Evolutionary conservation across 164 flowering plant genomes (phyloP), one percentile per base, ranked within the genome.

Genomic region (Platanus orientalis): DNA sequence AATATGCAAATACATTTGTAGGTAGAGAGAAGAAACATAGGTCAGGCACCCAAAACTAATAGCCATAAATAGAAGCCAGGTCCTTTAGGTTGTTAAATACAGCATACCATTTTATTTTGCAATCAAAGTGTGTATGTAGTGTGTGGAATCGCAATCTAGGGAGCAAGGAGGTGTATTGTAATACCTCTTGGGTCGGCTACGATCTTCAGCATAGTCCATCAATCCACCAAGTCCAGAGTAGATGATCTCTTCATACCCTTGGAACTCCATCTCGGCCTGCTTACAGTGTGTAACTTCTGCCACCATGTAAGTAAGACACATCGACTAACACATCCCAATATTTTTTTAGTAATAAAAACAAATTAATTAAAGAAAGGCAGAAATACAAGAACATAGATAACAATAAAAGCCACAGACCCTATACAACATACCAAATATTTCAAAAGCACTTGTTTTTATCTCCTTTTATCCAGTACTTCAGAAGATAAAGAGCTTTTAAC

Each of bases 241-340:
- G 73, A 51, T 17, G 76, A 83, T 73, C 79, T 87, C 96, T 76
- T 84, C 94, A 42, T 86, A 87, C 76, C 96, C 95, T 78, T 87
- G 80, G 77, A 77, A 78, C 61, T 90, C 96, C 62, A 70, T 34
- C 79, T 84, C 87, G 70, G 80, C 95, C 96, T 93, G 92, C 96
- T 86, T 66, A 87, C 82, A 89, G 89, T 82, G 76, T 80, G 89
- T 74, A 81, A 90, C 95, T 84, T 92, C 97, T 90, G 98, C 96
- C 92, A 90, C 78, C 82, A 82, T 45, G 96, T 93, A 93, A 88
- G 98, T 90, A 88, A 89, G 91, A 83, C 87, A 79, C 84, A 83
- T 89, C 94, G 90, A 89, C 95, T 70, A 72, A 81, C 77, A 87
- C 78, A 81, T 71, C 75, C 78, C 67, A 75, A 51, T 50, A 72